These are phyloP conservation scores for Ceratobasidium sp. DNA, from an alignment of 1,284 basidiomycete genomes.

Conservation along the genomic window DNA sequence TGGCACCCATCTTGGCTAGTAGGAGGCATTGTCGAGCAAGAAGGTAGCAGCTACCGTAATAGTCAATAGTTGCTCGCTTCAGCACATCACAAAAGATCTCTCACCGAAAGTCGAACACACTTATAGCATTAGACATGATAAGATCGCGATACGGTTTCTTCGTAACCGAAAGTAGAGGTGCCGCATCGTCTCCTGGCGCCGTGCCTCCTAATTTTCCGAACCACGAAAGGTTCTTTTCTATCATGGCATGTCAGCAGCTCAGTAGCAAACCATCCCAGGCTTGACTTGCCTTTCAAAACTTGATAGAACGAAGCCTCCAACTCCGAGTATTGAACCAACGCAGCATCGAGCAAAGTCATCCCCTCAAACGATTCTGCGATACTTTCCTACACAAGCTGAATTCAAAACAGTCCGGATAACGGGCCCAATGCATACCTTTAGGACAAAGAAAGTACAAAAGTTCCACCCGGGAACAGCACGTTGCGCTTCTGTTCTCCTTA, in stretches of 20 bases:
- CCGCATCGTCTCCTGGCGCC: conserved; percentile 80
- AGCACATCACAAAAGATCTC: neutral
- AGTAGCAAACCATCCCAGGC: neutral
- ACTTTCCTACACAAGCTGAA: conserved; percentile 76
- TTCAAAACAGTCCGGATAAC: neutral
- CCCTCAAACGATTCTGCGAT: conserved; percentile 93
- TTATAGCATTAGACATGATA: conserved; percentile 90
- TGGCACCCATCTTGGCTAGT: conserved; percentile 76
- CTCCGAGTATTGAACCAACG: conserved; percentile 90
- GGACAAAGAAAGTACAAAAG: conserved; percentile 94
- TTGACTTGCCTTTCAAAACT: conserved; percentile 60
- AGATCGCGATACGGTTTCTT: conserved; percentile 91
- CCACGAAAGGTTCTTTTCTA: conserved; percentile 90
- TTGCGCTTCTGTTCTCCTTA: conserved; percentile 87
- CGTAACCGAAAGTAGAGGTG: conserved; percentile 80
- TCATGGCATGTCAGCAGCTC: conserved; percentile 58
- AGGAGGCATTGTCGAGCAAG: conserved; percentile 88
- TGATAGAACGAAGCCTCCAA: conserved; percentile 89
- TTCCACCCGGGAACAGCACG: conserved; percentile 94
- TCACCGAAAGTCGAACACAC: conserved; percentile 89
- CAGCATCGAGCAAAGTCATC: conserved; percentile 90
- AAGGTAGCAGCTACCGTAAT: conserved; percentile 72
- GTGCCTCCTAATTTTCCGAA: conserved; percentile 85
- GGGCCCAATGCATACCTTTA: conserved; percentile 73
- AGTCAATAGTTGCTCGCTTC: neutral